Evolutionary conservation across 2,329 filamentous ascomycete genomes (phyloP).

Genomic region (Sclerotinia minor): DNA sequence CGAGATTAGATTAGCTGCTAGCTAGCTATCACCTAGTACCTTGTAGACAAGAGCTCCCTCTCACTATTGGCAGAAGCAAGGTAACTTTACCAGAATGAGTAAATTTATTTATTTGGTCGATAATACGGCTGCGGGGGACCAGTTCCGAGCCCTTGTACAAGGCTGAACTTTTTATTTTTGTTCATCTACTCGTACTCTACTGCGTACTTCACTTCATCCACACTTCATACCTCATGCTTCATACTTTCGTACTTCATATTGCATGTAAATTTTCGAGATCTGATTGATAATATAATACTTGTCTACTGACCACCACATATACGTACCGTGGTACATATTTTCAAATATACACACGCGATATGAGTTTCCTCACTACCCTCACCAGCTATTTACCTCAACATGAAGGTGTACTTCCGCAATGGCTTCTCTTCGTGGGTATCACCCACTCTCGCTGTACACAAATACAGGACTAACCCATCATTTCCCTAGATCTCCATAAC

Average conservation of each 20-base stretch:
- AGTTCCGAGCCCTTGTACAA: neutral
- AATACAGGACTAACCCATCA: conserved; percentile 11
- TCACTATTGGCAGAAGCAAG: neutral
- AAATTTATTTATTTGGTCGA: conserved; percentile 1
- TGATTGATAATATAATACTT: neutral
- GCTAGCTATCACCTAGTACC: no score
- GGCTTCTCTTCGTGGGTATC: conserved; percentile 60
- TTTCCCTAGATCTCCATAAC: conserved; percentile 70
- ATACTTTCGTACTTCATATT: neutral
- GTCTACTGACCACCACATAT: neutral
- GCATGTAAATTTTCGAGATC: neutral
- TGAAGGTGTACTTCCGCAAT: conserved; percentile 59
- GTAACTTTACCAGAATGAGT: neutral
- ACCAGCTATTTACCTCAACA: conserved; percentile 39
- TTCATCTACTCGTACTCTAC: neutral
- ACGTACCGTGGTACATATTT: no score
- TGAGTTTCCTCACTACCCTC: conserved; percentile 31
- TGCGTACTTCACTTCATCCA: neutral
- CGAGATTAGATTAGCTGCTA: no score
- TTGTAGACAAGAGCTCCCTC: neutral
- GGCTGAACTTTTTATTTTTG: neutral
- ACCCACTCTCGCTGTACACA: neutral
- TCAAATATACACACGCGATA: neutral
- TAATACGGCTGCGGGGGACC: neutral
- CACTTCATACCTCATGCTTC: neutral